Evolutionary conservation across 1,284 basidiomycete genomes (phyloP), one percentile per base, ranked within the genome.

Genomic region (Pseudozyma sp.): DNA sequence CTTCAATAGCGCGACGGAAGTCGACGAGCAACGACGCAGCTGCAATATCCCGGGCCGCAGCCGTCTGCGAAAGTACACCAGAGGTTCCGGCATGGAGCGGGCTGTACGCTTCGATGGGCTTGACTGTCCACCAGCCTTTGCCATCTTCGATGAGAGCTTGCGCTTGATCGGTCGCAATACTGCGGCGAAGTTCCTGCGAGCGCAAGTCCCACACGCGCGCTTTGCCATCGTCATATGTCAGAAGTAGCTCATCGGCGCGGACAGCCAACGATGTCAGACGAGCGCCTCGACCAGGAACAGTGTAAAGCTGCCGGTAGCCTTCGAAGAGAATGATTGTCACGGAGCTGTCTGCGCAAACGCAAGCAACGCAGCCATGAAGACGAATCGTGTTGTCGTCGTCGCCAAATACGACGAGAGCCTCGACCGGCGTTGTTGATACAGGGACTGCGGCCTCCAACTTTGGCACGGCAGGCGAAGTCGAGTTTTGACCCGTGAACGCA

Each of bases 191-290:
- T 81, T 97, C 94, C 55, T 89, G 89, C 0, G 91, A 92, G 64
- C 90, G 89, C n/a, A 92, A 86, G 82, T 97, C 93, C 94, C 96
- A 99, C 1, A 95, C 86, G 35, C 96, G 88, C 3, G 92, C 92
- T 59, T 91, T 90, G 3, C 89, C 89, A 71, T 93, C 91, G 2
- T 88, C 87, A 82, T 97, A 98, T 1, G 91, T 86, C 7, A 96
- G 86, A 51, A 97, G 82, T 25, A 98, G 86, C 72, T 93, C 91
- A 59, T 92, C 75, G 14, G 88, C 90, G 2, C 90, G 88, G 1
- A 93, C 85, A 73, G 90, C 93, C 21, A 96, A 85, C 39, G 88
- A 86, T 18, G 87, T 86, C 12, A 97, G 88, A 3, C 92, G 76
- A 5, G 70, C 69, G 14, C 64, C 80, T n/a, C 76, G 88, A 6